These are phyloP conservation scores for Aegilops umbellulata DNA, from an alignment of 176 grass and related monocot genomes.

Conservation along the genomic window DNA sequence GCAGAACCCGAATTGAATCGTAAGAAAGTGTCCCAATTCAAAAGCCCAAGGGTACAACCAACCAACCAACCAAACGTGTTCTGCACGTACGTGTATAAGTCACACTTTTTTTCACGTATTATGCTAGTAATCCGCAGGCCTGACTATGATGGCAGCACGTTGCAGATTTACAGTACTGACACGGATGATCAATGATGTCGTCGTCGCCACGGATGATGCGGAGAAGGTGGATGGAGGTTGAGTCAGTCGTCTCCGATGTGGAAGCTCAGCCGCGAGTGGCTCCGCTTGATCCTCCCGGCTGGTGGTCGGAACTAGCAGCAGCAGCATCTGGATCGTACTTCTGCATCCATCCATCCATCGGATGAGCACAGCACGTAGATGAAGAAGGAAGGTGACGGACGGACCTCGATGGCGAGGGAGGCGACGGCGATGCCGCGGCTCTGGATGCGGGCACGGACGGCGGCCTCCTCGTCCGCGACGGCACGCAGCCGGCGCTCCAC, in stretches of 20 bases:
- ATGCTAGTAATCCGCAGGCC: too few species aligned
- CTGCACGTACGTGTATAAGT: too few species aligned
- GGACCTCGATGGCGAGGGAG: conserved; percentile 25
- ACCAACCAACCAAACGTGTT: too few species aligned
- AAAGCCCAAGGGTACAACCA: too few species aligned
- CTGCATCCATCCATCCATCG: background rate
- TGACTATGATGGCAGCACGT: too few species aligned
- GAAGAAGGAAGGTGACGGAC: too few species aligned
- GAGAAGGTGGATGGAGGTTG: background rate
- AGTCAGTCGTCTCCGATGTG: conserved; percentile 26
- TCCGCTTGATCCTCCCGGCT: background rate
- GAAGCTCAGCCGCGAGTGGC: conserved; percentile 28
- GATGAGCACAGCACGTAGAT: background rate
- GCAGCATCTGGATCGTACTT: conserved; percentile 20
- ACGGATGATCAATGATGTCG: too few species aligned
- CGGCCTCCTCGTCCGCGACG: conserved; percentile 41
- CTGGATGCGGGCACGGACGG: conserved; percentile 15
- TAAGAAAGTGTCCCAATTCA: too few species aligned
- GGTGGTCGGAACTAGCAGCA: background rate
- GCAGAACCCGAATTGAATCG: too few species aligned
- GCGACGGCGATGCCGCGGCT: conserved; percentile 2
- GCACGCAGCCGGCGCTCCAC: conserved; percentile 22
- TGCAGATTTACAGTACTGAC: too few species aligned
- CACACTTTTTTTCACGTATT: too few species aligned
- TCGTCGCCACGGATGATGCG: too few species aligned